Base-by-base conservation (phyloP, 2,329 filamentous ascomycete genomes). In the Chrysosporium keratinophilum region DNA sequence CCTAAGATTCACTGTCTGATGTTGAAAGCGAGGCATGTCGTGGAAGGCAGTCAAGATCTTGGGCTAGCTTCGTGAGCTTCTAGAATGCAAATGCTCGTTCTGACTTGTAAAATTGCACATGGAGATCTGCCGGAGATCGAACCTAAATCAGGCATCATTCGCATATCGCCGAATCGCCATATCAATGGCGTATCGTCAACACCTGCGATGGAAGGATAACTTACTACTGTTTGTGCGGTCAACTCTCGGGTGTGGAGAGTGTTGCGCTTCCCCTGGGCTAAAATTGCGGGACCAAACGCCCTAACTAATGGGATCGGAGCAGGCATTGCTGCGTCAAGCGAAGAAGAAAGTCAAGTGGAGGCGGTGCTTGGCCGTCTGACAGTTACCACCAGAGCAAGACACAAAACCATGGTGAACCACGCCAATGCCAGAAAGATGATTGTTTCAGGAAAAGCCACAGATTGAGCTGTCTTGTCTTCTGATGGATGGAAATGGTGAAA, bases 281-380 rank as follows among this genome's bases (percentile, higher is more conserved):
- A 46, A 37, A 52, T 52, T 52, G 50, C 50, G 35, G 50, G 33
- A 45, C 31, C 15, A 44, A 23, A 42, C 19, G 28, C 41, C 46
- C 44, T 52, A 47, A 45, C 44, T 52, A 47, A 45, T 45, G 53
- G 42, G 53, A 57, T 57, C 51, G 41, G 50, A 59, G 50, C 56
- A 56, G 49, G 57, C 57, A 57, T 54, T 48, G 14, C 10, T 45
- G 39, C 19, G 28, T n/a, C 23, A 39, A 42, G 52, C 40, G 35
- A 40, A 59, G 53, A 52, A 54, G 44, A 46, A 49, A 50, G 54
- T 55, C 52, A 46, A 40, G 50, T 42, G 42, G 54, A 55, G 40
- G 41, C 45, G 34, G 48, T 51, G 52, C 54, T 50, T 52, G 56
- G 50, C 54, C 54, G 50, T 34, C 52, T 56, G 54, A 51, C 54